Conservation (phyloP, 2,329 filamentous ascomycete species). For the Penicillium sp. region DNA sequence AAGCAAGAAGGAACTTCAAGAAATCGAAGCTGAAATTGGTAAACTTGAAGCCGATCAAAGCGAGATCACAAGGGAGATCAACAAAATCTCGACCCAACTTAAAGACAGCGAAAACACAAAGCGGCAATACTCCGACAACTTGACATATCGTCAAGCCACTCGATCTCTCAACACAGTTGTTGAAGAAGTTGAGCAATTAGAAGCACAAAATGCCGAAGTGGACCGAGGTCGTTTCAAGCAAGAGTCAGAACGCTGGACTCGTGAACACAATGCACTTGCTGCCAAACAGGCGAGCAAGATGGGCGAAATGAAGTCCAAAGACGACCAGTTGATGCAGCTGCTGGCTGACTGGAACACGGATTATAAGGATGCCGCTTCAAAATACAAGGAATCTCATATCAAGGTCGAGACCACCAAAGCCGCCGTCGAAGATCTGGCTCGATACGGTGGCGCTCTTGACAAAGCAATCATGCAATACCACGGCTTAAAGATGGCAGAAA, state of each 20-base stretch:
- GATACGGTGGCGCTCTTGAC: slow-evolving; percentile 80
- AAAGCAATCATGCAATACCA: slow-evolving; percentile 98
- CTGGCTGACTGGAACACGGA: slow-evolving; percentile 78
- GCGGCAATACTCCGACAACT: slow-evolving; percentile 83
- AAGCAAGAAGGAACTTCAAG: slow-evolving; percentile 66
- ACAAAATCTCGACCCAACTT: slow-evolving; percentile 73
- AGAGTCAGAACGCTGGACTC: slow-evolving; percentile 67
- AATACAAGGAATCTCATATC: slow-evolving; percentile 85
- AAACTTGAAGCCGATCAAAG: slow-evolving; percentile 65
- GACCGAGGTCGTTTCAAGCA: slow-evolving; percentile 72
- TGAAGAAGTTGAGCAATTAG: slow-evolving; percentile 69
- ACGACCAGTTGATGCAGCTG: slow-evolving; percentile 72
- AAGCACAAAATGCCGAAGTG: slow-evolving; percentile 74
- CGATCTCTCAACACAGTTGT: slow-evolving; percentile 65
- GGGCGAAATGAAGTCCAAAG: slow-evolving; percentile 78
- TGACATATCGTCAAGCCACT: slow-evolving; percentile 75
- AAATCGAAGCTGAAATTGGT: slow-evolving; percentile 64
- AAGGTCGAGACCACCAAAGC: slow-evolving; percentile 88
- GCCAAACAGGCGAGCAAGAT: slow-evolving; percentile 72
- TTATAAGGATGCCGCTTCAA: slow-evolving; percentile 75
- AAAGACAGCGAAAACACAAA: slow-evolving; percentile 78
- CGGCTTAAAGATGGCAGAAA: slow-evolving; percentile 94
- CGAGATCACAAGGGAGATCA: slow-evolving; percentile 66
- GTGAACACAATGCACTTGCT: slow-evolving; percentile 64
- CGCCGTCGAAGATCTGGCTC: slow-evolving; percentile 82